A percentile compares a stretch with the other conserved stretches of the same genome.
These are phyloP conservation scores for Diaporthe velutina DNA, from an alignment of 2,329 filamentous ascomycete genomes.

Conservation along the genomic window DNA sequence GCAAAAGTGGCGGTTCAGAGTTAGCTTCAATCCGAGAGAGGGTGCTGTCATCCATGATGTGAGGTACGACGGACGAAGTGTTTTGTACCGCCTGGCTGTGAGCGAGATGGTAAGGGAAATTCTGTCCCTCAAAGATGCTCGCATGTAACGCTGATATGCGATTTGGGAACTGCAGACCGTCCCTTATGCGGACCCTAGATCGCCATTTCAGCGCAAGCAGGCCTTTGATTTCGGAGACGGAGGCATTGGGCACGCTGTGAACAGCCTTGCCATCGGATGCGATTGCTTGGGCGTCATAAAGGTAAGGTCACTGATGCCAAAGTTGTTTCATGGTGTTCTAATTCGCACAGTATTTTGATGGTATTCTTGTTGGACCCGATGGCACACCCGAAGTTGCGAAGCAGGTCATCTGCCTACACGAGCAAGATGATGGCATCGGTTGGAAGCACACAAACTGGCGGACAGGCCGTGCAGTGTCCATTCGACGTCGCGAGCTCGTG, in stretches of 20 bases:
- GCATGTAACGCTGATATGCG: background rate
- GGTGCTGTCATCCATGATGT: conserved; percentile 68
- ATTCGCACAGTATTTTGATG: conserved; percentile 69
- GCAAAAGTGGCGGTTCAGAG: conserved; percentile 57
- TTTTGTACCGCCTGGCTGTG: conserved; percentile 67
- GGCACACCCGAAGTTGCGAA: conserved; percentile 59
- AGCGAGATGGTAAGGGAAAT: conserved; percentile 70
- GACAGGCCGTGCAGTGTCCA: conserved; percentile 63
- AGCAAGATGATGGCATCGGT: conserved; percentile 68
- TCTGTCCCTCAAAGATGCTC: conserved; percentile 60
- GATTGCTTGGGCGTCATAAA: conserved; percentile 30
- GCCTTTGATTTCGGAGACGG: conserved; percentile 30
- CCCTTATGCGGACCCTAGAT: conserved; percentile 11
- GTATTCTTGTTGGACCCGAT: conserved; percentile 66
- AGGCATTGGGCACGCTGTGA: conserved; percentile 28
- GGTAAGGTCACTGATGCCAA: background rate
- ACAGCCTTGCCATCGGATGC: conserved; percentile 30
- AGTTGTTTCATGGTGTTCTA: background rate
- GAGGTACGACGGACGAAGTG: conserved; percentile 73
- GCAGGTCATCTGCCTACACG: conserved; percentile 68
- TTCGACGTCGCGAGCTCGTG: conserved; percentile 63
- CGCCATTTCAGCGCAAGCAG: conserved; percentile 30
- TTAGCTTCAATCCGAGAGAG: conserved; percentile 64
- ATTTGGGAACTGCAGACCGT: background rate
- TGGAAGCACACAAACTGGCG: conserved; percentile 70